phyloP scores from a whole-genome alignment of 257 asterid species.

The Anisodus acutangulus region DNA sequence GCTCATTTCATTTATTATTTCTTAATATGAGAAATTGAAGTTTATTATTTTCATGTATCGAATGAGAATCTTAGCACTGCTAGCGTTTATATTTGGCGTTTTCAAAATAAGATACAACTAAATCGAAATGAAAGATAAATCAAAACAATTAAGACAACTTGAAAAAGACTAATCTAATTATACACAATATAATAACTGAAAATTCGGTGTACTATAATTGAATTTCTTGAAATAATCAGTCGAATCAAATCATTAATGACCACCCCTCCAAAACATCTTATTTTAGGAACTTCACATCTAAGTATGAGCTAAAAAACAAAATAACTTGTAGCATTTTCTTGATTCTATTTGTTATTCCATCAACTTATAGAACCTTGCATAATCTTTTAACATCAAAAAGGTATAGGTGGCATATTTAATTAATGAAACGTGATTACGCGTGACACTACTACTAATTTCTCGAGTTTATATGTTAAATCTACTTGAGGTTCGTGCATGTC shows the following conservation, averaged over 20 bases:
- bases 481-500: not conserved
- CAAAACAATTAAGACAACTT: not conserved
- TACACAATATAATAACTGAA: no score
- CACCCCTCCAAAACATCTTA: not conserved
- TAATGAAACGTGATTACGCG: slow-evolving; percentile 20
- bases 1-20: not conserved
- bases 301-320: not conserved
- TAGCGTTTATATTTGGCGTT: not conserved
- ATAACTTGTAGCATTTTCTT: not conserved
- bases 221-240: not conserved
- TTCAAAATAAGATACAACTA: not conserved
- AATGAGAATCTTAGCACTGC: no score
- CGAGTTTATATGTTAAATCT: not conserved
- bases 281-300: not conserved
- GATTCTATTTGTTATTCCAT: not conserved
- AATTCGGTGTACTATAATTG: no score
- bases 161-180: not conserved
- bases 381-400: not conserved
- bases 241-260: not conserved
- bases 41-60: no score
- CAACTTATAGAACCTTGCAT: not conserved
- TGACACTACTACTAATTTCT: not conserved
- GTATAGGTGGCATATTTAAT: slow-evolving; percentile 4
- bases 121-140: not conserved
- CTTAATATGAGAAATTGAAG: not conserved